A percentile compares a stretch with the other conserved stretches of the same genome.
These are phyloP conservation scores for Corymbia citriodora DNA, from an alignment of 441 rosid species.

Conservation along the genomic window DNA sequence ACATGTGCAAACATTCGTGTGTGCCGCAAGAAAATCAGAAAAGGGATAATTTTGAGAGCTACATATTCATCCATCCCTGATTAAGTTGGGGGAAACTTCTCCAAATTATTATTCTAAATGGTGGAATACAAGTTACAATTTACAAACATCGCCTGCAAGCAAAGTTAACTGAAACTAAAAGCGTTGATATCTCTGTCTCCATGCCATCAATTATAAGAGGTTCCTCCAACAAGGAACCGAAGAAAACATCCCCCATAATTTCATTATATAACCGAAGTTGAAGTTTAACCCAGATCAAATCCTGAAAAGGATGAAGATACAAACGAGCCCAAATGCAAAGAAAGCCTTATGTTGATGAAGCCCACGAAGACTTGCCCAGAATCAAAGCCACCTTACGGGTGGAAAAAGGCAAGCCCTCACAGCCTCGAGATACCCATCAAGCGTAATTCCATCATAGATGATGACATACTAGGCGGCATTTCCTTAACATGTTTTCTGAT, in stretches of 20 bases:
- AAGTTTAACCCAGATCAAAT: background rate
- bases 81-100: no score
- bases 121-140: no score
- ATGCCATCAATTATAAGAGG: background rate
- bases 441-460: background rate
- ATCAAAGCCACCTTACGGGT: background rate
- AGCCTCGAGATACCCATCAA: background rate
- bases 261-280: background rate
- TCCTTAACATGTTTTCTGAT: background rate
- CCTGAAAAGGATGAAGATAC: background rate
- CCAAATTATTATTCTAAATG: no score
- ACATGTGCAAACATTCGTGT: no score
- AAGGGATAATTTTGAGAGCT: no score
- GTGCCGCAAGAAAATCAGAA: no score
- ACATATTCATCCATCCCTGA: no score
- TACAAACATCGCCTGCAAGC: background rate
- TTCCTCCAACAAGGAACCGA: background rate
- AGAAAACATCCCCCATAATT: background rate
- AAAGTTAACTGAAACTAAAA: background rate
- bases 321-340: background rate
- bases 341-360: background rate
- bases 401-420: background rate
- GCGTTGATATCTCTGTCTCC: background rate
- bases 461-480: background rate
- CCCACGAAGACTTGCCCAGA: background rate